These are phyloP conservation scores for Ganoderma resinaceum DNA, from an alignment of 1,284 basidiomycete species.

Conservation along the genomic window DNA sequence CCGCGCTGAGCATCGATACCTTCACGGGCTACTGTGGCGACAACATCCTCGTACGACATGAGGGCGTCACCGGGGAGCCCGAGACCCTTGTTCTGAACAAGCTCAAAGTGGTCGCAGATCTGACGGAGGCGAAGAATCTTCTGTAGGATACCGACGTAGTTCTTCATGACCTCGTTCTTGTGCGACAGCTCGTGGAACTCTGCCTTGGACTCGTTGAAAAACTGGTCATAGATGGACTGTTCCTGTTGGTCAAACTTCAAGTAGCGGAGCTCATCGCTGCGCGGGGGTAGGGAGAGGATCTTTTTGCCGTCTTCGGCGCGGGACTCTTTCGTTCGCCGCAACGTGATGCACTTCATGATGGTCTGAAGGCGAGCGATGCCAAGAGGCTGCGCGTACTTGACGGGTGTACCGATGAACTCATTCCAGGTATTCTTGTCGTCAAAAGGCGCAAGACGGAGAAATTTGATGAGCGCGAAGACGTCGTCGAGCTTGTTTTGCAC, in stretches of 20 bases:
- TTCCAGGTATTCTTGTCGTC: slow-evolving; percentile 95
- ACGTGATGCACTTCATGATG: slow-evolving; percentile 96
- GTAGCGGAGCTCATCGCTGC: slow-evolving; percentile 84
- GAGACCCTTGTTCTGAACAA: slow-evolving; percentile 78
- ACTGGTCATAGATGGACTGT: slow-evolving; percentile 86
- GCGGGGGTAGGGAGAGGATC: slow-evolving; percentile 89
- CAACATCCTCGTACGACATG: slow-evolving; percentile 72
- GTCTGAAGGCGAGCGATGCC: slow-evolving; percentile 95
- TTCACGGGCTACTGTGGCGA: slow-evolving; percentile 76
- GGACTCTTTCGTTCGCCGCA: slow-evolving; percentile 95
- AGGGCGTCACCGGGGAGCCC: slow-evolving; percentile 53
- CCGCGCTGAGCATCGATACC: slow-evolving; percentile 85
- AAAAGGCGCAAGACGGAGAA: slow-evolving; percentile 91
- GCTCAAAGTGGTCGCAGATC: slow-evolving; percentile 96
- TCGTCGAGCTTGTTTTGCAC: slow-evolving; percentile 99
- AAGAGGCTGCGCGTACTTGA: slow-evolving; percentile 91
- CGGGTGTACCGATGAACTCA: slow-evolving; percentile 90
- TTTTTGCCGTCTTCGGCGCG: slow-evolving; percentile 81
- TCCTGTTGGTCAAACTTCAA: slow-evolving; percentile 89
- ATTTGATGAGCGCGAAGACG: slow-evolving; percentile 96
- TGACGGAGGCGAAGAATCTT: slow-evolving; percentile 95
- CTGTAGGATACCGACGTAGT: slow-evolving; percentile 97
- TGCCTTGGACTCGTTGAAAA: slow-evolving; percentile 88
- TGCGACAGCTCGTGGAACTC: slow-evolving; percentile 89
- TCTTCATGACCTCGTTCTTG: slow-evolving; percentile 94